These are phyloP conservation scores for Stachybotrys echinatus DNA, from an alignment of 2,329 filamentous ascomycete genomes.

Conservation along the genomic window DNA sequence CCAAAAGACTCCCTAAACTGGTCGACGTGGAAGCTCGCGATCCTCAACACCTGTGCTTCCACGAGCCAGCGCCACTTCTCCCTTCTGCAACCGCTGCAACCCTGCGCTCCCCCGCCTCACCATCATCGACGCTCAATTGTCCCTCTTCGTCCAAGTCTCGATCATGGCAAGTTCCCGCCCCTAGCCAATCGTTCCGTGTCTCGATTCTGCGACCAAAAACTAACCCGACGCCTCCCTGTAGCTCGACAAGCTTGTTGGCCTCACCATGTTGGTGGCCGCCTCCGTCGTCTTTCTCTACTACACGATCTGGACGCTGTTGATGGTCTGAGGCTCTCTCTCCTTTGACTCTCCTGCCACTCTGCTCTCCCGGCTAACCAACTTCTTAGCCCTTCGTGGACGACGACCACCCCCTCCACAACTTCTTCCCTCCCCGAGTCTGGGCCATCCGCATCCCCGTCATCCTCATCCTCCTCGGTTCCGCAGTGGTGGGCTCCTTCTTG, in stretches of 20 bases:
- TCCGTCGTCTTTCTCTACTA: constrained; percentile 75
- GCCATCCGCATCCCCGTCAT: constrained; percentile 98
- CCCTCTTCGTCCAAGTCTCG: too few relatives aligned
- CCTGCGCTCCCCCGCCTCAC: too few relatives aligned
- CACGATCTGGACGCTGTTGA: constrained; percentile 93
- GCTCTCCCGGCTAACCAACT: constrained; percentile 3
- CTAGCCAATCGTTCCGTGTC: not conserved
- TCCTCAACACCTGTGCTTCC: not conserved
- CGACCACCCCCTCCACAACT: constrained; percentile 84
- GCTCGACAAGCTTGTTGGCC: constrained; percentile 80
- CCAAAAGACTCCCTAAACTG: not conserved
- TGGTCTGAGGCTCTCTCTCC: too few relatives aligned
- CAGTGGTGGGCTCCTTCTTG: constrained; percentile 93
- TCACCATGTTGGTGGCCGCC: constrained; percentile 64
- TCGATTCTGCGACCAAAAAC: not conserved
- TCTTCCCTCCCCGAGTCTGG: constrained; percentile 98
- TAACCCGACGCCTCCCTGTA: constrained; percentile 29
- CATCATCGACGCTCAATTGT: too few relatives aligned
- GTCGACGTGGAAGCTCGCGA: not conserved
- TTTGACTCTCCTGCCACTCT: constrained; percentile 6
- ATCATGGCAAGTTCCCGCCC: constrained; percentile 19
- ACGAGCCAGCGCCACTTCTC: not conserved
- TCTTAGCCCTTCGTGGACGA: constrained; percentile 91
- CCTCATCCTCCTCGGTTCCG: constrained; percentile 82
- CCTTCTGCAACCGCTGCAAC: not conserved